phyloP scores from a whole-genome alignment of 202 grass and related monocot genomes.

The Setaria viridis region DNA sequence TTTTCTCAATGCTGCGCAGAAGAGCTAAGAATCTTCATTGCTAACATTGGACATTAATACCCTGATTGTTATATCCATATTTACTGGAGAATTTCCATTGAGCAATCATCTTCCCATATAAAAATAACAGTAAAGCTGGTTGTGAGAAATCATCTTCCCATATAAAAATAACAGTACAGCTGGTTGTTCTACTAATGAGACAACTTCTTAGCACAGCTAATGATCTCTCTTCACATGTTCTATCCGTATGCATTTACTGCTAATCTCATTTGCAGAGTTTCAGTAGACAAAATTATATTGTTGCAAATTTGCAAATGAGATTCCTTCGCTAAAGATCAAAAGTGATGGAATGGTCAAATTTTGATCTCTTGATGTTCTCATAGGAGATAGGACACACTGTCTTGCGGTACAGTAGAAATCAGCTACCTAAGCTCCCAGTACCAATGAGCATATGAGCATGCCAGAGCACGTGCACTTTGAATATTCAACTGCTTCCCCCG shows the following conservation, averaged over 20 bases:
- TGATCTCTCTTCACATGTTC: slow-evolving; percentile 5
- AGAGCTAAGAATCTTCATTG: neutral
- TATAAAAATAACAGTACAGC: neutral
- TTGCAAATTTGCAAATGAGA: slow-evolving; percentile 12
- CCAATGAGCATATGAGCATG: neutral
- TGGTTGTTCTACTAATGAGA: neutral
- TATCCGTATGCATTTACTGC: neutral
- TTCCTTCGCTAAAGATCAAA: neutral
- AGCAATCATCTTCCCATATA: slow-evolving; percentile 3
- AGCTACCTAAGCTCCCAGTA: neutral
- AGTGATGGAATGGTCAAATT: neutral
- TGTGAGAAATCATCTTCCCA: neutral
- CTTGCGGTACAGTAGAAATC: slow-evolving; percentile 11
- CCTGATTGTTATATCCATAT: neutral
- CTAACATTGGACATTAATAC: neutral
- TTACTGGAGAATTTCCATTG: neutral
- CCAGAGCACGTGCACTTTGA: neutral
- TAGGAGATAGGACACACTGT: neutral
- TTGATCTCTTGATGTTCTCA: neutral
- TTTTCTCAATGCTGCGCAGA: neutral
- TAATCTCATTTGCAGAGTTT: slow-evolving; percentile 7
- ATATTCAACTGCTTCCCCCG: neutral
- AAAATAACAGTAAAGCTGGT: neutral
- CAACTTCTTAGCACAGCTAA: slow-evolving; percentile 15
- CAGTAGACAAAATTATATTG: neutral